Base-by-base conservation (phyloP, 495 filamentous ascomycete species). In the Letharia columbiana region DNA sequence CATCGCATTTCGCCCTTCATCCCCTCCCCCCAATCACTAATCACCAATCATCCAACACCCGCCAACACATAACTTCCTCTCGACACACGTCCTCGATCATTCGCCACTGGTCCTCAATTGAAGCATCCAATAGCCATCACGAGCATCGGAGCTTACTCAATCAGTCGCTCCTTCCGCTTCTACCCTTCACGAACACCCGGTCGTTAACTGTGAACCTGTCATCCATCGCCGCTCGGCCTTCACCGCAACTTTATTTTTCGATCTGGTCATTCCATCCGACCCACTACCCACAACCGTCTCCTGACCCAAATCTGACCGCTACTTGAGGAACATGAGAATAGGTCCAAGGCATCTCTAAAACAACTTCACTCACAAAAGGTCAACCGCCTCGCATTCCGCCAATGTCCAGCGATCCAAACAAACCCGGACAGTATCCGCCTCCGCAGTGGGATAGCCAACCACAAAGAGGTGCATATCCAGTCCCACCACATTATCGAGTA, bases 361-460 rank as follows among this genome's bases (percentile, higher is more conserved):
- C 12, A 58, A 41, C 28, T 49, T 31, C 40, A 33, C 41, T 49
- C 63, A 60, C 54, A 35, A 57, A 69, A 65, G 28, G 28, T 50
- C 61, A 33, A 8, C 67, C 42, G 49, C 33, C 62, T 12, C 40
- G 42, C 57, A 54, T 60, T 20, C 71, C 72, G 67, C 73, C 75
- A 81, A 83, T 83, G 80, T 83, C 80, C 74, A 76, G 71, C 75
- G 78, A 78, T 72, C 75, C 76, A 66, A 76, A 75, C 73, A 76
- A 75, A 67, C 75, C 74, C 69, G 75, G 75, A 70, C 77, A 77
- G 72, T 79, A 79, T 77, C 79, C 78, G 70, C 79, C 76, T 62
- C 74, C 75, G 41, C 77, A 75, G 71, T 81, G 79, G 80, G 77
- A 78, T 68, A 71, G 66, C 71, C 70, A 75, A 71, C 73, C 78